Conservation (phyloP, 2,329 filamentous ascomycete genomes). For the Aspergillus ustus region DNA sequence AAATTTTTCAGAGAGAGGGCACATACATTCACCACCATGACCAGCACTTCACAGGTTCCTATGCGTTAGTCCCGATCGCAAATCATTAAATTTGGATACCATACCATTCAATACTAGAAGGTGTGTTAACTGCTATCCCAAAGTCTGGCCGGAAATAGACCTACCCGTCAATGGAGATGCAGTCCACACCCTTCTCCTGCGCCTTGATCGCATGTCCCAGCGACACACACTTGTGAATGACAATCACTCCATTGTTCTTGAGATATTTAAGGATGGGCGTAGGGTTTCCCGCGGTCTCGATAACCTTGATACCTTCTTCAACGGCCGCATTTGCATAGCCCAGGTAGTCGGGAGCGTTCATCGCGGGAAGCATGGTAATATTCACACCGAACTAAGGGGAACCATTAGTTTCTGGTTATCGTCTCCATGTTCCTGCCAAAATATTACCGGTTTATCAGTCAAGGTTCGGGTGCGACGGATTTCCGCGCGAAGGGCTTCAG, state of each 20-base stretch:
- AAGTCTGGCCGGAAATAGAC: neutral
- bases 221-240: conserved; percentile 96
- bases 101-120: conserved; percentile 14
- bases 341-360: conserved; percentile 74
- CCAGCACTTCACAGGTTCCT: conserved; percentile 45
- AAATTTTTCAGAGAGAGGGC: neutral
- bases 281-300: conserved; percentile 86
- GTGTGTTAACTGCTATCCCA: neutral
- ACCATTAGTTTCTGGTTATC: neutral
- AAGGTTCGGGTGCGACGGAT: conserved; percentile 12
- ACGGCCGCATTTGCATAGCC: conserved; percentile 90
- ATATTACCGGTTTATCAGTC: conserved; percentile 12
- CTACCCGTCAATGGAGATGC: conserved; percentile 85
- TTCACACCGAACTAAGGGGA: conserved; percentile 14
- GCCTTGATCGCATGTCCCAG: conserved; percentile 90
- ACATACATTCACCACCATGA: conserved; percentile 41
- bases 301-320: conserved; percentile 86
- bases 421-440: neutral
- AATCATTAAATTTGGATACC: neutral
- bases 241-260: conserved; percentile 75
- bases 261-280: conserved; percentile 87
- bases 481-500: conserved; percentile 11
- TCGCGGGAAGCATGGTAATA: conserved; percentile 15
- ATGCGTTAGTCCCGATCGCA: neutral
- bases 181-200: conserved; percentile 91